A percentile compares a stretch with the other conserved stretches of the same genome.
Conservation (phyloP, 2,329 filamentous ascomycete genomes). For the Nakataea oryzae region DNA sequence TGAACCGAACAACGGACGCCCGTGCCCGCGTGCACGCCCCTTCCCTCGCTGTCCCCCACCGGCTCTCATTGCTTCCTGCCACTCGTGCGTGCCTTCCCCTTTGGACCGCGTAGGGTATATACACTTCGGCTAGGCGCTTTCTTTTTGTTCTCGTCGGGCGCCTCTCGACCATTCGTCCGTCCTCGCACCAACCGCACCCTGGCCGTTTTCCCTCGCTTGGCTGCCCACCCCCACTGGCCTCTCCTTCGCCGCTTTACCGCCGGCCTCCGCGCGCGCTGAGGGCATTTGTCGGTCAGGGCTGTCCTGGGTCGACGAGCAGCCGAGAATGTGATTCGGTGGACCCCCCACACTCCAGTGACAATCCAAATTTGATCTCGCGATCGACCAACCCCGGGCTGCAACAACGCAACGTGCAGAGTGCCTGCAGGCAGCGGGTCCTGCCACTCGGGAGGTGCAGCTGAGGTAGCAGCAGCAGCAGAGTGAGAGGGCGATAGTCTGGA, state of each 20-base stretch:
- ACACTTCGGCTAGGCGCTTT: too few species aligned
- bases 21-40: not conserved
- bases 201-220: not conserved
- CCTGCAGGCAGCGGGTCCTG: not conserved
- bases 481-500: too few species aligned
- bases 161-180: too few species aligned
- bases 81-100: too few species aligned
- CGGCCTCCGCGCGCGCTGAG: too few species aligned
- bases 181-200: not conserved
- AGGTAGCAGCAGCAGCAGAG: too few species aligned
- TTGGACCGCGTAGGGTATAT: not conserved
- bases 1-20: not conserved
- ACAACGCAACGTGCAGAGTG: not conserved
- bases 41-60: too few species aligned
- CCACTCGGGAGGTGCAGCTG: too few species aligned
- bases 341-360: not conserved
- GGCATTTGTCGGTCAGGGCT: not conserved
- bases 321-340: not conserved
- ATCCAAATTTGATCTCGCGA: not conserved
- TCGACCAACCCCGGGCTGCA: not conserved
- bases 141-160: not conserved
- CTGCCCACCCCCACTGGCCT: not conserved
- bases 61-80: too few species aligned
- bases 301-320: not conserved
- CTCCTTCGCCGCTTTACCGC: not conserved